Base-by-base conservation (phyloP, 2,329 filamentous ascomycete species). In the Pseudogymnoascus sp. region DNA sequence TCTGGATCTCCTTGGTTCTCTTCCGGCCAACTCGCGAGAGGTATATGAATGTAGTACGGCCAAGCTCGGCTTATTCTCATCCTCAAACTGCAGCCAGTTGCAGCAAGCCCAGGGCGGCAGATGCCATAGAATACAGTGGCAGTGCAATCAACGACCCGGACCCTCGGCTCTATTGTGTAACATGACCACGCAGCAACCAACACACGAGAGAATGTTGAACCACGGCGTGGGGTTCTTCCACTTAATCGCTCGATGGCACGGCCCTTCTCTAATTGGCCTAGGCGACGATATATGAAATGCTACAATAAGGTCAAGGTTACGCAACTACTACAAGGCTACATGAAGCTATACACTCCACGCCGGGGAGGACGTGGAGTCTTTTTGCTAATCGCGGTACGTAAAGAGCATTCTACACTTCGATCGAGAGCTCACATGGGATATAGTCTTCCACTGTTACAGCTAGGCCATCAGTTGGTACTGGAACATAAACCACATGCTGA, bases 181-280 rank as follows among this genome's bases (percentile, higher is more conserved):
- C 49, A 33, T 55, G 49, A 55, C 49, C 49, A 55, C 49, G 49
- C 28, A 55, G 5, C 49, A 12, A 33, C 49, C 49, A 55, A 55
- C 49, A 55, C 49, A 55, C 35, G n/a, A 28, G 11, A 33, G 49
- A 5, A 33, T 28, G 45, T 55, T 28, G 7, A 22, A 55, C 49
- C 28, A 55, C 28, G 28, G 28, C 49, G 49, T 55, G 49, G 49
- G 49, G 28, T 55, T 55, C 8, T 55, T 55, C 28, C 49, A 22
- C 16, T 22, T 19, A 19, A 4, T 55, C 16, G 49, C 9, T 19
- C 28, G n/a, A 35, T 55, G 49, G 49, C 49, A 55, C 49, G 7
- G 1, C 16, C 28, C 28, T 19, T 55, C 5, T 33, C 49, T 33
- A 28, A 55, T 55, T 55, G 28, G 49, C 5, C 9, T 19, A 11